phyloP scores from a whole-genome alignment of 768 basidiomycete genomes.

The Clavulina sp. region DNA sequence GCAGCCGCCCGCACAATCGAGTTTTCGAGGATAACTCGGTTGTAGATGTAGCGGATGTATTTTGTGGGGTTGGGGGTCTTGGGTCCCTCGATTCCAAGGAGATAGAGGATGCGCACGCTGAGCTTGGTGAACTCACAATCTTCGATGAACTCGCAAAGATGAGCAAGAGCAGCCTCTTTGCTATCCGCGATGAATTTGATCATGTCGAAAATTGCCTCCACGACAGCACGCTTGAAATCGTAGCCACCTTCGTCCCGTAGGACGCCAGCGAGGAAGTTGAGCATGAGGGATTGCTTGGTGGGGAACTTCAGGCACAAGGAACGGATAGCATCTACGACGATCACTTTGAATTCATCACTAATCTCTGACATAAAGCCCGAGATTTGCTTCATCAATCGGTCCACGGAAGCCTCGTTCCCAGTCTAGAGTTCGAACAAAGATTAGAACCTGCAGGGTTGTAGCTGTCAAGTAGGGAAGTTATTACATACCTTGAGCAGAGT shows the following conservation, averaged over 20 bases:
- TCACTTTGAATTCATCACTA: conserved; percentile 99
- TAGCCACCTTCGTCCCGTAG: conserved; percentile 97
- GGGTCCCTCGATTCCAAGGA: conserved; percentile 91
- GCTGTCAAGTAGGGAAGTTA: conserved; percentile 8
- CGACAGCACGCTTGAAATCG: conserved; percentile 97
- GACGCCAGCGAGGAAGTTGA: conserved; percentile 90
- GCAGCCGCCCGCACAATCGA: conserved; percentile 95
- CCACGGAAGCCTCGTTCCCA: conserved; percentile 96
- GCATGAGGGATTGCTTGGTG: conserved; percentile 89
- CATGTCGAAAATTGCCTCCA: conserved; percentile 99
- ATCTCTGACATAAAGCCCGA: conserved; percentile 98
- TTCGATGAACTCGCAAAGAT: conserved; percentile 98
- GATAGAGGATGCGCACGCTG: conserved; percentile 87
- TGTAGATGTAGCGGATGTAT: conserved; percentile 99
- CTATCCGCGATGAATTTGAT: conserved; percentile 92
- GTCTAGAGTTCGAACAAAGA: conserved; percentile 36
- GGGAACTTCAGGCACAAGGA: conserved; percentile 99
- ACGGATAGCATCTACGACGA: conserved; percentile 96
- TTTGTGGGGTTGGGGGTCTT: conserved; percentile 93
- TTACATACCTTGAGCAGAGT: conserved; percentile 76
- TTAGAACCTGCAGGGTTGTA: background rate
- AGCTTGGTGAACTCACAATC: conserved; percentile 99
- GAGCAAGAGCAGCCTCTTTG: conserved; percentile 94
- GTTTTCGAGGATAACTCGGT: conserved; percentile 96
- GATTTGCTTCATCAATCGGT: conserved; percentile 98